phyloP scores from a whole-genome alignment of 495 filamentous ascomycete species.

The Aspergillus cavernicola region DNA sequence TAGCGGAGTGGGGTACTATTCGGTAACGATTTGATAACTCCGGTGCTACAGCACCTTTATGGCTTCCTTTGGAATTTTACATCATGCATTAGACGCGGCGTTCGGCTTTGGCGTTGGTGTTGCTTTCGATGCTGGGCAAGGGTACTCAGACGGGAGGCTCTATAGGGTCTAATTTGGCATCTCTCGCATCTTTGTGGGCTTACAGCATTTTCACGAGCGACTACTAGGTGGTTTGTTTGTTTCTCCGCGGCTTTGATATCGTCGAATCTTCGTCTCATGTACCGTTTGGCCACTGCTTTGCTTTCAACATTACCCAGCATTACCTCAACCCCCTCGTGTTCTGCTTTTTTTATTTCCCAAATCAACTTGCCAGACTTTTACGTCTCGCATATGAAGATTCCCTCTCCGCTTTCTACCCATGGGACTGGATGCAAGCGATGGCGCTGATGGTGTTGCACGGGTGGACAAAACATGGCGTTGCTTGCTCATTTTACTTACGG shows the following conservation, averaged over 20 bases:
- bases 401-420: constrained; percentile 13
- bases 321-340: neutral
- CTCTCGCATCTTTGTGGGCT: constrained; percentile 32
- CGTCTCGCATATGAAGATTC: neutral
- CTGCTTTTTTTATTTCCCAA: neutral
- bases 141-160: constrained; percentile 29
- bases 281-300: constrained; percentile 17
- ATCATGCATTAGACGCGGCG: constrained; percentile 40
- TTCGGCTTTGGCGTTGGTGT: constrained; percentile 29
- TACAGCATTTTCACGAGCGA: constrained; percentile 24
- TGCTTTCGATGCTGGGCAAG: constrained; percentile 19
- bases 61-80: constrained; percentile 17
- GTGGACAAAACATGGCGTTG: constrained; percentile 26
- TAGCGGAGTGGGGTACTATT: constrained; percentile 69
- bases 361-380: neutral
- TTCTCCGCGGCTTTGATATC: constrained; percentile 11
- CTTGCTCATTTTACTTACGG: constrained; percentile 1
- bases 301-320: constrained; percentile 6
- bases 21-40: constrained; percentile 41
- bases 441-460: constrained; percentile 38
- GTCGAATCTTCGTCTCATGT: constrained; percentile 22
- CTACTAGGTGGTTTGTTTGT: constrained; percentile 9
- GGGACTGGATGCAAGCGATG: constrained; percentile 29
- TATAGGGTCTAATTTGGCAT: constrained; percentile 30
- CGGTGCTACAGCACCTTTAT: constrained; percentile 9